These are phyloP conservation scores for Nymphaea thermarum DNA, from an alignment of 164 flowering plant species.

Conservation along the genomic window DNA sequence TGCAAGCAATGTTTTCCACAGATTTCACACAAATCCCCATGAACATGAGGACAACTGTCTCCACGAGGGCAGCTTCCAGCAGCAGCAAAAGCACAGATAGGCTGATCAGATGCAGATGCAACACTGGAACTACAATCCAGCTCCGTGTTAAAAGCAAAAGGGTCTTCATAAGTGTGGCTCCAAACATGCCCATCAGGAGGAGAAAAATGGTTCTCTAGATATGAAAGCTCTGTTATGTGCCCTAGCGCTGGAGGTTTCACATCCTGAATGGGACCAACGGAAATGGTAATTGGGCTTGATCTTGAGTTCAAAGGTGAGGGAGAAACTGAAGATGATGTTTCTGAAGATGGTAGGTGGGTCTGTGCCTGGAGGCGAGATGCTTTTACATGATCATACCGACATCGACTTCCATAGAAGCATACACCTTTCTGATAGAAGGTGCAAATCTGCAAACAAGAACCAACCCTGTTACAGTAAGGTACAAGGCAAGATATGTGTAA, in stretches of 20 bases:
- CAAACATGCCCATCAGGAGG: constrained; percentile 27
- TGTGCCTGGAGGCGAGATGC: constrained; percentile 24
- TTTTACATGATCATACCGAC: constrained; percentile 91
- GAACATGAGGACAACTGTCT: constrained; percentile 76
- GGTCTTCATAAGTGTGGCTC: constrained; percentile 20
- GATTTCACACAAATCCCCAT: constrained; percentile 69
- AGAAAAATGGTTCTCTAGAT: constrained; percentile 19
- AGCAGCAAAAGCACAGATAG: constrained; percentile 88
- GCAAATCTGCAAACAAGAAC: constrained; percentile 46
- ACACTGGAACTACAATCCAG: constrained; percentile 13
- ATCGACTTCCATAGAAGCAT: constrained; percentile 83
- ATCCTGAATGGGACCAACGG: constrained; percentile 10
- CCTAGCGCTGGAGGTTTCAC: constrained; percentile 4
- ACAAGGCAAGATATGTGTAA: neutral
- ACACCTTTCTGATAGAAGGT: constrained; percentile 83
- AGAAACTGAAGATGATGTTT: constrained; percentile 32
- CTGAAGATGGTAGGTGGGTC: constrained; percentile 39
- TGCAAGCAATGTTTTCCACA: constrained; percentile 86
- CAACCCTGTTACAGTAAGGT: neutral
- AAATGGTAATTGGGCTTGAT: constrained; percentile 13
- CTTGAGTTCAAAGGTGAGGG: constrained; percentile 13
- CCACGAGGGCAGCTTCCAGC: constrained; percentile 87
- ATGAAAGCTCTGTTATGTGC: constrained; percentile 20
- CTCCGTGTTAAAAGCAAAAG: constrained; percentile 15
- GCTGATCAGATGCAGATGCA: constrained; percentile 29